Base-by-base conservation (phyloP, 768 basidiomycete genomes). In the Artomyces pyxidatus region DNA sequence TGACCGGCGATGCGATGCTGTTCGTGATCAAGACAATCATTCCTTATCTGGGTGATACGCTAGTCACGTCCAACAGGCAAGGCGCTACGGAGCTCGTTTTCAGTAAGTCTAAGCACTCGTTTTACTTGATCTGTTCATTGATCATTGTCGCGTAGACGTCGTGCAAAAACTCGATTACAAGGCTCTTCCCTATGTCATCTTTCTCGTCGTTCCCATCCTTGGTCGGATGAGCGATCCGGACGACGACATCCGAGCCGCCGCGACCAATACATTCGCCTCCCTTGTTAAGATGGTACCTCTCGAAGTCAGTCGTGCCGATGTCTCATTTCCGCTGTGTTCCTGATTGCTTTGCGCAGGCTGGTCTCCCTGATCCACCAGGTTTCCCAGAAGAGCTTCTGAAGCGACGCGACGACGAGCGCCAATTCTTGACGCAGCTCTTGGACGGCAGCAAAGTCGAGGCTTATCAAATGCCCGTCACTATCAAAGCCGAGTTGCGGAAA, bases 201-300 rank as follows among this genome's bases (percentile, higher is more conserved):
- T 99, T 69, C 73, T 99, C 67, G 81, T 99, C 27, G 94, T 98
- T 0, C 96, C 96, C 0, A 81, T 98, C 5, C 80, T 99, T 7
- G 96, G 96, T 7, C 77, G 96, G 29, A 99, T 98, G 96, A 97
- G 92, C 58, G 96, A 99, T 64, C 62, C 81, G 4, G 84, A 97
- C 59, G 91, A 93, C 52, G 87, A 89, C 51, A 86, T 96, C 37
- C 85, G 96, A 23, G 81, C 95, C 25, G 81, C 91, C 2, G 85
- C 96, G 3, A 98, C 96, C n/a, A 93, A 92, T 61, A 94, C 93
- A 0, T 99, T 99, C 61, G 96, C 96, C 0, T 88, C 91, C 0
- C 70, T 99, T 16, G 90, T 99, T 53, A 97, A 98, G 71, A 95
- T 99, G 87, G 91, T 98, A 11, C 96, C 96, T 5, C 74, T 99